Evolutionary conservation across 257 asterid genomes (phyloP).

Genomic region (Jacaranda mimosifolia): DNA sequence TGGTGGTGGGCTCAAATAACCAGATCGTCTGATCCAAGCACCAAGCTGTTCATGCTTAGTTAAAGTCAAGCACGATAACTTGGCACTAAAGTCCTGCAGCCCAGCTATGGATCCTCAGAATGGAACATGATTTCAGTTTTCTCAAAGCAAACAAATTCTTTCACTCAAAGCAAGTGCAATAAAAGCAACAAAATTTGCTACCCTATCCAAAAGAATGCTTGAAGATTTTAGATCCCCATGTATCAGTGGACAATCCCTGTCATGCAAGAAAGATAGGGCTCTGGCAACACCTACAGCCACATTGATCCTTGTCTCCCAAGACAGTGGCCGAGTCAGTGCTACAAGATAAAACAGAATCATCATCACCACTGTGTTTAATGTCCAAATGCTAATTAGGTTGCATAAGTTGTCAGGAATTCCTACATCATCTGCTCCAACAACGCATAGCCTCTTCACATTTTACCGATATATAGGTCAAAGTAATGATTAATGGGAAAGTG

Average conservation of each 20-base stretch:
- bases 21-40: too few relatives aligned
- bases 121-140: background rate
- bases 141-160: background rate
- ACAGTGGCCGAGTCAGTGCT: slow-evolving; percentile 27
- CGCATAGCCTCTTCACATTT: too few relatives aligned
- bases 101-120: background rate
- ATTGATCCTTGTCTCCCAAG: slow-evolving; percentile 39
- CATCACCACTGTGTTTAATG: background rate
- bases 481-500: too few relatives aligned
- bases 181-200: background rate
- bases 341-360: background rate
- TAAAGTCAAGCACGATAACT: slow-evolving; percentile 16
- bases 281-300: slow-evolving; percentile 39
- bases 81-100: slow-evolving; percentile 35
- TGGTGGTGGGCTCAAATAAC: too few relatives aligned
- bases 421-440: too few relatives aligned
- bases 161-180: background rate
- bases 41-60: background rate
- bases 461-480: too few relatives aligned
- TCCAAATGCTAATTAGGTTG: background rate
- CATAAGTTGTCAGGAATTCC: too few relatives aligned
- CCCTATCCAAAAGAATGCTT: slow-evolving; percentile 32
- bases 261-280: slow-evolving; percentile 38
- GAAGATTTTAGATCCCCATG: slow-evolving; percentile 9
- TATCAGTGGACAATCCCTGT: slow-evolving; percentile 16